Conservation (phyloP, 208 protist genomes). For the Willaertia magna region DNA sequence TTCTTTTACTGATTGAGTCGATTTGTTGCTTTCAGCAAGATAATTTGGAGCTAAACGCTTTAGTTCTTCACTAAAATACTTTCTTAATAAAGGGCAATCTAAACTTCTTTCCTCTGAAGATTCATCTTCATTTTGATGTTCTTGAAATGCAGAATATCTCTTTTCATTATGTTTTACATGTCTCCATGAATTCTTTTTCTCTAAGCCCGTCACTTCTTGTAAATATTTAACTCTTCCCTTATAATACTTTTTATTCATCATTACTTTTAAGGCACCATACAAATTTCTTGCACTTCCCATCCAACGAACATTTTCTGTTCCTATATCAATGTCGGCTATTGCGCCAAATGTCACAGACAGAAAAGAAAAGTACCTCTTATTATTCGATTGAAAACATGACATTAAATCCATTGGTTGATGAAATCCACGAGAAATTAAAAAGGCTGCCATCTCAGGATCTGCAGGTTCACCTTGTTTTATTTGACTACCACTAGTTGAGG, state of each 20-base stretch:
- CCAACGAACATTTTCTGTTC: background rate
- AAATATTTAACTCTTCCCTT: background rate
- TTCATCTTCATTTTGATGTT: background rate
- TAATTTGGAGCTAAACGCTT: background rate
- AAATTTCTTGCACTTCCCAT: background rate
- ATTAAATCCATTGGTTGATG: background rate
- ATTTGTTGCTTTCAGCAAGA: background rate
- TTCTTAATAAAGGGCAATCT: background rate
- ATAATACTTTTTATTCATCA: background rate
- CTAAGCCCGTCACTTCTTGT: background rate
- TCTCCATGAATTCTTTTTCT: background rate
- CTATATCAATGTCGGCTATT: constrained; percentile 11
- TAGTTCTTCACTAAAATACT: background rate
- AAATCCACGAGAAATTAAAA: background rate
- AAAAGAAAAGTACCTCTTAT: background rate
- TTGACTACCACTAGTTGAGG: background rate
- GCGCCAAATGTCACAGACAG: background rate
- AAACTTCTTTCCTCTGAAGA: background rate
- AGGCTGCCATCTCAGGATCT: background rate
- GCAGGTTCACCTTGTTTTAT: background rate
- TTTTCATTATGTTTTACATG: background rate
- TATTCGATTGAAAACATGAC: background rate
- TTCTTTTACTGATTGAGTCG: too few species aligned
- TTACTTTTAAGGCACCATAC: background rate
- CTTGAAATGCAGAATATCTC: background rate